A percentile compares a stretch with the other conserved stretches of the same genome.
Evolutionary conservation across 2,329 filamentous ascomycete species (phyloP).

Genomic region (Leptographium procerum): DNA sequence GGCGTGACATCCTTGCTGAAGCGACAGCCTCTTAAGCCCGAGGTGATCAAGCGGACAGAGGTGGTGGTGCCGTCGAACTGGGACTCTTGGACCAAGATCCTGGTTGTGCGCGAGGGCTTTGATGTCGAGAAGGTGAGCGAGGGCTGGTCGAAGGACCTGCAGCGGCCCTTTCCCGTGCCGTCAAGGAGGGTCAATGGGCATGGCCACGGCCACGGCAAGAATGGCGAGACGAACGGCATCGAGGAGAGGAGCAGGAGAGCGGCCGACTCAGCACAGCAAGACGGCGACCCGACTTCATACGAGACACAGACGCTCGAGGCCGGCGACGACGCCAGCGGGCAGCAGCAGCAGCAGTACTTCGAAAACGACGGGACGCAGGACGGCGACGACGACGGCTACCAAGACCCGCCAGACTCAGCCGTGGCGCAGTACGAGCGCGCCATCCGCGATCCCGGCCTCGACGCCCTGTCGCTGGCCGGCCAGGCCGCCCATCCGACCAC

Average conservation of each 20-base stretch:
- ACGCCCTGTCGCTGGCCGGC: constrained; percentile 41
- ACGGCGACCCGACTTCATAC: neutral
- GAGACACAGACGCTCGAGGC: neutral
- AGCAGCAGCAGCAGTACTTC: too few relatives aligned
- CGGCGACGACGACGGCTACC: constrained; percentile 15
- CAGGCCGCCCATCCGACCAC: neutral
- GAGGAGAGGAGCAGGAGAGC: neutral
- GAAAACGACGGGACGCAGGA: neutral
- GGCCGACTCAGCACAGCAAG: neutral
- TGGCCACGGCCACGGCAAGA: constrained; percentile 11
- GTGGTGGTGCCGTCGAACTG: constrained; percentile 92
- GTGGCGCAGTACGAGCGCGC: constrained; percentile 68
- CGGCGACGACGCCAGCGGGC: constrained; percentile 9
- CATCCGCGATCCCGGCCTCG: constrained; percentile 62
- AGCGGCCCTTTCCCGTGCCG: constrained; percentile 36
- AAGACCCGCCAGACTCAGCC: constrained; percentile 38
- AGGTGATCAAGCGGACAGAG: constrained; percentile 88
- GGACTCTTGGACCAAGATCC: constrained; percentile 97
- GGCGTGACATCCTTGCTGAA: constrained; percentile 77
- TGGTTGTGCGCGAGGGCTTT: constrained; percentile 81
- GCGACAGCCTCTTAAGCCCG: constrained; percentile 69
- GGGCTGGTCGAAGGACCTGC: constrained; percentile 77
- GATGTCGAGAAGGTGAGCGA: constrained; percentile 78
- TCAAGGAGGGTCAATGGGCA: constrained; percentile 9
- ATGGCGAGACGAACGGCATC: neutral